phyloP scores from a whole-genome alignment of 306 rosid genomes.

The Rubus idaeus region DNA sequence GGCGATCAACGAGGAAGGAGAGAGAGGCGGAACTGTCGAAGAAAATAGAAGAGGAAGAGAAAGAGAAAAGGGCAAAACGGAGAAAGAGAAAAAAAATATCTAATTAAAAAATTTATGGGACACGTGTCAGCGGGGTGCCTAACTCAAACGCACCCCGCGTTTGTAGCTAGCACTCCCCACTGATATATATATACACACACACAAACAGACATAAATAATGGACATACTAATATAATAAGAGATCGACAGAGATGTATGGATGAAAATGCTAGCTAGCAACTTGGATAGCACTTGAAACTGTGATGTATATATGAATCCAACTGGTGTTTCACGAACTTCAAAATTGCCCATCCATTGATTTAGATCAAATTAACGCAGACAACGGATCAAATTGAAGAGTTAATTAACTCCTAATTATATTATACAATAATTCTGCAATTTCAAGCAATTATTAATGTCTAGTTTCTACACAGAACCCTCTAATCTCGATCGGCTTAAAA shows the following conservation, averaged over 20 bases:
- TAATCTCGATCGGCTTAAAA: background rate
- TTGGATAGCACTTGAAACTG: background rate
- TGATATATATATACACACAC: background rate
- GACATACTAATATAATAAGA: too few relatives aligned
- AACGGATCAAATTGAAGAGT: background rate
- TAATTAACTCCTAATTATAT: background rate
- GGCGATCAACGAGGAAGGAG: too few relatives aligned
- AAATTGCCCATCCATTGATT: background rate
- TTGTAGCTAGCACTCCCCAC: too few relatives aligned
- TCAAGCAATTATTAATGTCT: background rate
- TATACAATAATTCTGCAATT: background rate
- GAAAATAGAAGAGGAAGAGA: too few relatives aligned
- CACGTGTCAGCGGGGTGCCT: too few relatives aligned
- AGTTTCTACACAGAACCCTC: background rate
- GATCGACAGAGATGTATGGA: background rate
- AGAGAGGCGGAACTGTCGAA: too few relatives aligned
- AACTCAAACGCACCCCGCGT: too few relatives aligned
- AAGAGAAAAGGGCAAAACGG: too few relatives aligned
- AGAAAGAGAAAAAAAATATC: too few relatives aligned
- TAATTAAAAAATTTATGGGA: too few relatives aligned
- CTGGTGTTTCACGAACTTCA: slow-evolving; percentile 1
- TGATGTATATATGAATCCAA: background rate
- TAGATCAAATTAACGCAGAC: background rate
- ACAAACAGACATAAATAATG: too few relatives aligned
- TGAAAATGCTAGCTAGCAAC: background rate